These are phyloP conservation scores for Eucalyptus cloeziana DNA, from an alignment of 345 rosid species.

Conservation along the genomic window DNA sequence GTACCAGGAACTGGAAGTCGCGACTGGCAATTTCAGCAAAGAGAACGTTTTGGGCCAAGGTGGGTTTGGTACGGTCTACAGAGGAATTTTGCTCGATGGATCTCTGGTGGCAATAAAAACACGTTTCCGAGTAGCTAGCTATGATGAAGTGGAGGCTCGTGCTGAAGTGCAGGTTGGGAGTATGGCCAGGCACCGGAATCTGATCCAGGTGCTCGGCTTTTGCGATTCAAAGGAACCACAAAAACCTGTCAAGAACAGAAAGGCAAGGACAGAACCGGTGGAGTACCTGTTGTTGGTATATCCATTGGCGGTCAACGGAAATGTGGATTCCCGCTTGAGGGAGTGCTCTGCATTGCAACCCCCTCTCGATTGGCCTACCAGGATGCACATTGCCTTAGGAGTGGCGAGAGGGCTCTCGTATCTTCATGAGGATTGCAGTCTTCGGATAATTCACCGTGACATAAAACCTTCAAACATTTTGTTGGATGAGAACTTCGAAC, in stretches of 20 bases:
- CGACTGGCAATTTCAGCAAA: not conserved
- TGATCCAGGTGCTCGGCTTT: not conserved
- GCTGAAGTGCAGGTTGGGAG: not conserved
- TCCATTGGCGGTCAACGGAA: not conserved
- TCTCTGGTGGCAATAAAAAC: not conserved
- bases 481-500: not conserved
- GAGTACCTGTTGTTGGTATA: not conserved
- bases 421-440: not conserved
- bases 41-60: not conserved
- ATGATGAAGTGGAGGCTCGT: not conserved
- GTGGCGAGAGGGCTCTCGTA: not conserved
- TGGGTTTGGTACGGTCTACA: not conserved
- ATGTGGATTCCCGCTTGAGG: not conserved
- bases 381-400: not conserved
- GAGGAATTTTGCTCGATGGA: not conserved
- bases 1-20: not conserved
- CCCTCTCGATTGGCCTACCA: not conserved
- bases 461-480: not conserved
- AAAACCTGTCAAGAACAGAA: not conserved
- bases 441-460: not conserved
- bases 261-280: not conserved
- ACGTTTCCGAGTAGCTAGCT: fast-evolving
- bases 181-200: not conserved
- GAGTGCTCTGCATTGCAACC: not conserved
- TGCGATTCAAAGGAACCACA: not conserved